A percentile compares a stretch with the other conserved stretches of the same genome.
Conservation (phyloP, 2,329 filamentous ascomycete genomes). For the Arthrobotrys musiformis region DNA sequence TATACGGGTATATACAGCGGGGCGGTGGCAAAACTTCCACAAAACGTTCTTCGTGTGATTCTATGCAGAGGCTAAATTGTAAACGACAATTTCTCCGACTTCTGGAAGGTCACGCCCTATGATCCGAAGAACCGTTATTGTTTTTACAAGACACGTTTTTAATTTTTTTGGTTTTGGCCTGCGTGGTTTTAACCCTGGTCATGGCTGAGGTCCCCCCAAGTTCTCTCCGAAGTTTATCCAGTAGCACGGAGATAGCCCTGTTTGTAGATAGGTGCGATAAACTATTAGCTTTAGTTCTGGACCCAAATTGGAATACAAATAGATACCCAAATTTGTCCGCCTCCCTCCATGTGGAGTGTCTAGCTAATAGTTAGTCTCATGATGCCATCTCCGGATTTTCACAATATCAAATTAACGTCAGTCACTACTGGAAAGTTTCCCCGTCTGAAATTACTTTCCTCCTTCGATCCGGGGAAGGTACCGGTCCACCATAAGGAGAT, state of each 20-base stretch:
- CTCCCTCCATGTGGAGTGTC: slow-evolving; percentile 20
- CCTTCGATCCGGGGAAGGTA: slow-evolving; percentile 43
- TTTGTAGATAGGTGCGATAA: neutral
- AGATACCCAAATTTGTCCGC: slow-evolving; percentile 29
- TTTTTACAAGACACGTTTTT: slow-evolving; percentile 9
- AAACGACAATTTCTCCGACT: slow-evolving; percentile 54
- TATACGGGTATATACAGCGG: slow-evolving; percentile 26
- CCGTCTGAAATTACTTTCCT: slow-evolving; percentile 18
- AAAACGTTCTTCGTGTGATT: slow-evolving; percentile 54
- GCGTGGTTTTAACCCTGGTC: slow-evolving; percentile 16
- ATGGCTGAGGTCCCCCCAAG: neutral
- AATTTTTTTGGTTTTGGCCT: neutral
- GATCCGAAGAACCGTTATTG: slow-evolving; percentile 41
- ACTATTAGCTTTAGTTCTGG: neutral
- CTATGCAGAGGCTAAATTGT: slow-evolving; percentile 54
- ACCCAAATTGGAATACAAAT: slow-evolving; percentile 18
- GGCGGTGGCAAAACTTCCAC: slow-evolving; percentile 49
- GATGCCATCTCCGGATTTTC: slow-evolving; percentile 14
- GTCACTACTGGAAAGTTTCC: slow-evolving; percentile 6
- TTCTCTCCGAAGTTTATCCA: slow-evolving; percentile 56
- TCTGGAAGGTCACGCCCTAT: slow-evolving; percentile 52
- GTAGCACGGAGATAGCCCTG: slow-evolving; percentile 29
- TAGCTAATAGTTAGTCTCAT: no score
- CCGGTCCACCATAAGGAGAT: neutral
- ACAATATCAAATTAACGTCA: neutral